Evolutionary conservation across 2,329 filamentous ascomycete genomes (phyloP).

Genomic region (Xylariaceae sp.): DNA sequence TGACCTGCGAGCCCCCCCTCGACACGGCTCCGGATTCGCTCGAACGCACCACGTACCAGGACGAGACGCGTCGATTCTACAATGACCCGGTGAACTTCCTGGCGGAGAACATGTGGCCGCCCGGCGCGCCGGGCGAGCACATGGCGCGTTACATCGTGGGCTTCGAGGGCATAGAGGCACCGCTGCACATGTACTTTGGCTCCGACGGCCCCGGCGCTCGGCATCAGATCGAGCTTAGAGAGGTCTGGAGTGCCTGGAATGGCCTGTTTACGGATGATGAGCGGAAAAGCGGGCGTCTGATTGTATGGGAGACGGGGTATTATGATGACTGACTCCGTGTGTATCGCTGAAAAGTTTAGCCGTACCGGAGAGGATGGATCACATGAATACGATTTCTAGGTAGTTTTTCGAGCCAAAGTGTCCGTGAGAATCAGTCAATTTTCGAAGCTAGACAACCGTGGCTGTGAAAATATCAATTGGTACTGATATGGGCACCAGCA

Average conservation of each 20-base stretch:
- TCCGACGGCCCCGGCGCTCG: slow-evolving; percentile 34
- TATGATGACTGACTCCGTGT: slow-evolving; percentile 22
- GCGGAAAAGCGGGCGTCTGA: slow-evolving; percentile 49
- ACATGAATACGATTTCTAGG: background rate
- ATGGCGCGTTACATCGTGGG: slow-evolving; percentile 55
- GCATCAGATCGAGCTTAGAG: slow-evolving; percentile 39
- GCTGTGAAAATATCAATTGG: background rate
- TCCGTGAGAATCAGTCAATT: background rate
- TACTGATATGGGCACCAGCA: background rate
- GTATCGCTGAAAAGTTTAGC: too few species aligned
- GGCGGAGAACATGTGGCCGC: slow-evolving; percentile 45
- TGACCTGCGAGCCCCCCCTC: slow-evolving; percentile 87
- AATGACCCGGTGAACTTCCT: slow-evolving; percentile 56
- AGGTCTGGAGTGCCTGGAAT: slow-evolving; percentile 54
- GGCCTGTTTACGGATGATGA: slow-evolving; percentile 59
- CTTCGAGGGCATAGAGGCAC: slow-evolving; percentile 52
- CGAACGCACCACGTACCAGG: slow-evolving; percentile 65
- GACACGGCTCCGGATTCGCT: slow-evolving; percentile 51
- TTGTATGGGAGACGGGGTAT: slow-evolving; percentile 47
- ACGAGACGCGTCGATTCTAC: slow-evolving; percentile 92
- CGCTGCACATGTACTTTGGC: slow-evolving; percentile 42
- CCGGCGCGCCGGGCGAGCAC: slow-evolving; percentile 29
- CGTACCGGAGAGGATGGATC: background rate
- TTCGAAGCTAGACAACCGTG: background rate
- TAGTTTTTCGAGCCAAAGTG: background rate